Evolutionary conservation across 2,329 filamentous ascomycete genomes (phyloP).

Genomic region (Cytospora paraplurivora): DNA sequence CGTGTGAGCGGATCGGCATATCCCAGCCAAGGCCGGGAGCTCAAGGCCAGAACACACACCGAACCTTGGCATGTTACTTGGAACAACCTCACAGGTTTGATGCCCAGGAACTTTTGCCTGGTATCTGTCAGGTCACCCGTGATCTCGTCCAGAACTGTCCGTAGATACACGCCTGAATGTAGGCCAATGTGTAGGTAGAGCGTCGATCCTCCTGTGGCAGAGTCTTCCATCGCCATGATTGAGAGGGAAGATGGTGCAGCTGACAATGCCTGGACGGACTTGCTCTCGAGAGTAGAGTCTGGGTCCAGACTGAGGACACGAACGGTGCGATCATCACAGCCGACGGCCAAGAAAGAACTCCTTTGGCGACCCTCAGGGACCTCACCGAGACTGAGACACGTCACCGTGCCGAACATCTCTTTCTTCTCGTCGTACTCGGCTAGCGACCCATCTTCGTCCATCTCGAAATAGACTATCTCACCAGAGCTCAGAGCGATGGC

Average conservation of each 20-base stretch:
- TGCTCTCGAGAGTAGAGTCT: constrained; percentile 87
- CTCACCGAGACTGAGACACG: constrained; percentile 88
- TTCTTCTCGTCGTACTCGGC: constrained; percentile 95
- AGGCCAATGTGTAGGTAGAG: constrained; percentile 95
- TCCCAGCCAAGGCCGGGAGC: constrained; percentile 92
- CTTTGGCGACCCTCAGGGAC: constrained; percentile 87
- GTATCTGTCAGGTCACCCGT: constrained; percentile 96
- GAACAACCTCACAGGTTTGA: constrained; percentile 87
- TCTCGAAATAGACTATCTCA: constrained; percentile 97
- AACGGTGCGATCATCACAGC: constrained; percentile 95
- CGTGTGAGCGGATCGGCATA: constrained; percentile 88
- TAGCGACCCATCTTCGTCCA: constrained; percentile 87
- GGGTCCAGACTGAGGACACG: constrained; percentile 88
- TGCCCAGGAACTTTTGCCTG: constrained; percentile 88
- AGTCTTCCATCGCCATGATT: constrained; percentile 96
- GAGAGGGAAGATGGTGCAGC: constrained; percentile 85
- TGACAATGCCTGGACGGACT: constrained; percentile 90
- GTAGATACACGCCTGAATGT: constrained; percentile 91
- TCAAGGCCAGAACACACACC: constrained; percentile 84
- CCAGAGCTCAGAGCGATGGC: constrained; percentile 92
- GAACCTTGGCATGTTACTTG: constrained; percentile 85
- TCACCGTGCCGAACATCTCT: constrained; percentile 94
- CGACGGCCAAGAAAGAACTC: constrained; percentile 92
- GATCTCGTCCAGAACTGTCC: constrained; percentile 91
- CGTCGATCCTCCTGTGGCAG: constrained; percentile 82